Percentiles rank a stretch among this genome's conserved stretches.
These are phyloP conservation scores for Westerdykella ornata DNA, from an alignment of 2,329 filamentous ascomycete genomes.

Conservation along the genomic window DNA sequence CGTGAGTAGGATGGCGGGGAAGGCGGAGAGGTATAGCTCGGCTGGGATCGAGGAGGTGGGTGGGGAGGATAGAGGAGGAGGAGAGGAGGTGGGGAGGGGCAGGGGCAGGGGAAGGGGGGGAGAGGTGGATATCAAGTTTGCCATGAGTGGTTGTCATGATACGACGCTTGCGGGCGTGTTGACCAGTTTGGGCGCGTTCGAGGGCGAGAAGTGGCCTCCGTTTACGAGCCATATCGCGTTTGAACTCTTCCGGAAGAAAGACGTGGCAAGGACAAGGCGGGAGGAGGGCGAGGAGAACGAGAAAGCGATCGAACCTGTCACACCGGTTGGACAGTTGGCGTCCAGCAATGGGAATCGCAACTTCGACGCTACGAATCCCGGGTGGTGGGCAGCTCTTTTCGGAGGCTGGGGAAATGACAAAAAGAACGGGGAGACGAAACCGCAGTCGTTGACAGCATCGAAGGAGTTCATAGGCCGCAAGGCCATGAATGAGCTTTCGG, in stretches of 20 bases:
- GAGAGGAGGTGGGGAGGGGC: conserved; percentile 41
- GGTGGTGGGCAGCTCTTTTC: conserved; percentile 37
- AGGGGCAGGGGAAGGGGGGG: conserved; percentile 40
- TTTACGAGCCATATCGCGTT: conserved; percentile 90
- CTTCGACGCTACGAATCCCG: conserved; percentile 12
- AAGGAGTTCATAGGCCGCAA: conserved; percentile 54
- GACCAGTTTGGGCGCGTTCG: conserved; percentile 70
- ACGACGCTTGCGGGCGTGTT: conserved; percentile 81
- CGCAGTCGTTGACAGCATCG: neutral
- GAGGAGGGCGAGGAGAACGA: neutral
- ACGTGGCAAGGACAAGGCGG: neutral
- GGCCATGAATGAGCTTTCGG: conserved; percentile 50
- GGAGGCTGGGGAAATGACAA: conserved; percentile 11
- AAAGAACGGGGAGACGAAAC: neutral
- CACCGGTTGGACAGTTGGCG: conserved; percentile 2
- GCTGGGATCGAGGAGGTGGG: conserved; percentile 39
- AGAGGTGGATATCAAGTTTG: conserved; percentile 59
- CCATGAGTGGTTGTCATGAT: conserved; percentile 82
- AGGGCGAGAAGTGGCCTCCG: conserved; percentile 72
- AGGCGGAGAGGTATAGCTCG: conserved; percentile 29
- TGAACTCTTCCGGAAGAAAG: conserved; percentile 68
- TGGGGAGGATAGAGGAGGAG: conserved; percentile 25
- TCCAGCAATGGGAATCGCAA: neutral
- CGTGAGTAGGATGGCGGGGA: conserved; percentile 47
- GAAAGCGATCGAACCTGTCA: neutral